Evolutionary conservation across 1,284 basidiomycete species (phyloP).

Genomic region (Takashimella koratensis): DNA sequence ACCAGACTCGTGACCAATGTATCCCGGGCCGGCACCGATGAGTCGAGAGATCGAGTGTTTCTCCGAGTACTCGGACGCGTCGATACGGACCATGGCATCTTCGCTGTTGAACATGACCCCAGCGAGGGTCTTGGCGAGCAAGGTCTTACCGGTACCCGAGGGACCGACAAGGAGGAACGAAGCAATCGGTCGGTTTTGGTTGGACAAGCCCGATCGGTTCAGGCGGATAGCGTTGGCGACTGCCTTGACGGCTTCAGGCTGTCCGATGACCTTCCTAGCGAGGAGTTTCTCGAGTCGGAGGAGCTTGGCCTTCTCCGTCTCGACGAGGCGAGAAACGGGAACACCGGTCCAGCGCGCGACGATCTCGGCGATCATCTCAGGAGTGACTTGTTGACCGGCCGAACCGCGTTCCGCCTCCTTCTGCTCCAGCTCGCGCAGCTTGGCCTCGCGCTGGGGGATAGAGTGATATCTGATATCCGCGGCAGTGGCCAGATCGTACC

Average conservation of each 20-base stretch:
- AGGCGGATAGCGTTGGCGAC: slow-evolving; percentile 58
- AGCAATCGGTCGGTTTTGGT: slow-evolving; percentile 55
- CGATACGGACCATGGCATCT: slow-evolving; percentile 58
- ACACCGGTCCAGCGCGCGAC: slow-evolving; percentile 55
- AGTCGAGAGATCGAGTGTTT: slow-evolving; percentile 56
- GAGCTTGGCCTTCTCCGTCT: slow-evolving; percentile 51
- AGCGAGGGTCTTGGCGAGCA: slow-evolving; percentile 54
- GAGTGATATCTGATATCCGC: slow-evolving; percentile 91
- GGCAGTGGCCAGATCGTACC: slow-evolving; percentile 75
- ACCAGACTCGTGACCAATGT: slow-evolving; percentile 57
- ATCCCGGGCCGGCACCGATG: slow-evolving; percentile 56
- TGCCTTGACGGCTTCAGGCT: slow-evolving; percentile 57
- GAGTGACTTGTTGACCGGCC: slow-evolving; percentile 48
- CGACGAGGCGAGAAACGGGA: slow-evolving; percentile 45
- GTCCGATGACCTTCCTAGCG: slow-evolving; percentile 54
- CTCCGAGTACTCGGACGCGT: slow-evolving; percentile 55
- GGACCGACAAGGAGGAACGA: slow-evolving; percentile 55
- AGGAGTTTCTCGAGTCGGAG: slow-evolving; percentile 54
- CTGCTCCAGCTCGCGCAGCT: slow-evolving; percentile 57
- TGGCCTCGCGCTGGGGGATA: slow-evolving; percentile 81
- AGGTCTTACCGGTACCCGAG: slow-evolving; percentile 57
- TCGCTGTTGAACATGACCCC: slow-evolving; percentile 56
- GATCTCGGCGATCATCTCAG: slow-evolving; percentile 55
- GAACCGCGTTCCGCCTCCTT: slow-evolving; percentile 52
- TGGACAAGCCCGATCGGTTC: slow-evolving; percentile 56